These are phyloP conservation scores for Diaporthe citri DNA, from an alignment of 2,329 filamentous ascomycete genomes.

Conservation along the genomic window DNA sequence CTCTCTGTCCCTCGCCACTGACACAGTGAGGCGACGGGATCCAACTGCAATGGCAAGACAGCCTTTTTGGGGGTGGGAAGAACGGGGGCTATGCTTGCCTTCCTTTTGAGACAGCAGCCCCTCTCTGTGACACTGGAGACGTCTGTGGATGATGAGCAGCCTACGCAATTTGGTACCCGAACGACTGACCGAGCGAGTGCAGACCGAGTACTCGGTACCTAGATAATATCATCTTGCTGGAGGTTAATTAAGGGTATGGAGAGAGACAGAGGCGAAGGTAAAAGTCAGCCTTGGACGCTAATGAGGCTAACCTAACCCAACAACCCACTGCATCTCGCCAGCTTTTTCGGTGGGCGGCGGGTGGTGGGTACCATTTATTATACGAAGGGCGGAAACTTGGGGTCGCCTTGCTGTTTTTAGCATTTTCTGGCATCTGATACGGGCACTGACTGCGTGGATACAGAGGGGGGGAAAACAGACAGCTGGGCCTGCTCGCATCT, in stretches of 20 bases:
- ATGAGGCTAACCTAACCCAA: slow-evolving; percentile 28
- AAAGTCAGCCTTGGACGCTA: slow-evolving; percentile 20
- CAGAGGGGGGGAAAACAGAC: not conserved
- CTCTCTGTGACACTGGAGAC: slow-evolving; percentile 28
- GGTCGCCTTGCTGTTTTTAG: slow-evolving; percentile 23
- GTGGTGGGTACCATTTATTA: slow-evolving; percentile 25
- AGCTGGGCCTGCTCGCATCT: not conserved
- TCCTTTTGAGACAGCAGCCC: slow-evolving; percentile 25
- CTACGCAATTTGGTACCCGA: slow-evolving; percentile 13
- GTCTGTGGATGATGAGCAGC: not conserved
- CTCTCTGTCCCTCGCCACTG: slow-evolving; percentile 18
- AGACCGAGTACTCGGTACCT: not conserved
- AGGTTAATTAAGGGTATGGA: not conserved
- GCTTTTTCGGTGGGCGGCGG: slow-evolving; percentile 8
- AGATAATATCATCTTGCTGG: not conserved
- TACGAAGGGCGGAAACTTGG: slow-evolving; percentile 25
- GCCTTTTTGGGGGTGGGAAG: not conserved
- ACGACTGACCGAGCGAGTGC: slow-evolving; percentile 7
- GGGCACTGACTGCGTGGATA: not conserved
- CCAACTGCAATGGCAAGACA: not conserved
- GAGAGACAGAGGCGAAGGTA: not conserved
- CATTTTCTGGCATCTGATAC: not conserved
- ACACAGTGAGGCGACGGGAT: not conserved
- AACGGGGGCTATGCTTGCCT: slow-evolving; percentile 19
- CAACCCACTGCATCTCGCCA: slow-evolving; percentile 28